Base-by-base conservation (phyloP, 2,329 filamentous ascomycete genomes). In the Fusarium sp. region DNA sequence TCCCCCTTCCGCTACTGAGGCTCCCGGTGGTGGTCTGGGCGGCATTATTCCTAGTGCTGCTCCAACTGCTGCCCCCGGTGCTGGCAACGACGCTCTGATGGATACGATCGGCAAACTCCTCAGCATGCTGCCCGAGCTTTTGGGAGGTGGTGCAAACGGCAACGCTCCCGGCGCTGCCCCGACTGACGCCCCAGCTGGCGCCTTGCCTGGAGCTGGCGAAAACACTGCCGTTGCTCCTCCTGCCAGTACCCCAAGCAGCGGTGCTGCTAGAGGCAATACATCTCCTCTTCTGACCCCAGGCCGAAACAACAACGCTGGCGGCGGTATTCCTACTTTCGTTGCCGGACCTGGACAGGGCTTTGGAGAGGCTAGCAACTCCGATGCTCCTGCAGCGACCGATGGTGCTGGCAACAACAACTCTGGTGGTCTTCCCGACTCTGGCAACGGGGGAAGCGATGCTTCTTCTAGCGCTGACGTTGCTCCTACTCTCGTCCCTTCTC, bases 401-500 rank as follows among this genome's bases (percentile, higher is more conserved):
- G 40, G 60, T 27, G 27, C 30, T 18, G 57, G 25, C 12, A 37
- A 37, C 59, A 20, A 32, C 41, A 13, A 42, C 25, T 16, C 30
- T 14, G 34, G 60, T 24, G 60, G 60, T n/a, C 32, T 22, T 48
- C 60, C 56, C 5, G 40, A 51, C n/a, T 44, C 25, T 22, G 57
- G 57, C 16, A 61, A 61, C 29, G 59, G 59, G 13, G 61, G 61
- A 65, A 59, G 41, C 16, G 37, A 34, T 30, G 47, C 14, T 25
- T 34, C 30, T 20, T 64, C 61, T 14, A 52, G 58, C 18, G 61
- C 53, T 32, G 37, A 65, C 13, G 58, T 61, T 12, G 64, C 48
- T 27, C 65, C 65, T 27, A 66, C 66, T 25, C 55, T 70, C 27
- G 51, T 69, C 16, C 66, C 56, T 22, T 49, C 61, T 9, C 66